Evolutionary conservation across 148 eudicot genomes (phyloP).

Genomic region (Cornus suecica): DNA sequence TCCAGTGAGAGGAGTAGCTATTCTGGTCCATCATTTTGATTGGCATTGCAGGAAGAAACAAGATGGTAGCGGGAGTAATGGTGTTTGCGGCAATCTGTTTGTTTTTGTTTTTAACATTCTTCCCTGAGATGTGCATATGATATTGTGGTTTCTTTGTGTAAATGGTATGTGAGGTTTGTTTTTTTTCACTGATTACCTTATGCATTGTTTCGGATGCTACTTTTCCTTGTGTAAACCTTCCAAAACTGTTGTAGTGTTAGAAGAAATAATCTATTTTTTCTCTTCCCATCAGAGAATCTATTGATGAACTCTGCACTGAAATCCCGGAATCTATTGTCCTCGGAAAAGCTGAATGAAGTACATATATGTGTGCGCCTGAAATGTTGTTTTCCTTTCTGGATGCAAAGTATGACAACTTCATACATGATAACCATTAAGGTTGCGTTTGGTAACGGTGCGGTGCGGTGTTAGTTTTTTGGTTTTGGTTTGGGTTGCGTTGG

Average conservation of each 20-base stretch:
- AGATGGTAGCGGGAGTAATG: neutral
- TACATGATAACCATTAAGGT: too few relatives aligned
- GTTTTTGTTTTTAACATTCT: constrained; percentile 6
- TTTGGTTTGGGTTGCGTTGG: too few relatives aligned
- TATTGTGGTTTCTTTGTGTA: constrained; percentile 14
- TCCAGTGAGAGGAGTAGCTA: constrained; percentile 1
- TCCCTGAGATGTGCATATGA: constrained; percentile 30
- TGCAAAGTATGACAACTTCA: too few relatives aligned
- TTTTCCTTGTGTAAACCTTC: constrained; percentile 11
- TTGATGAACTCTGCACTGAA: constrained; percentile 3
- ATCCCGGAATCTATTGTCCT: neutral
- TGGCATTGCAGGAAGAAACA: constrained; percentile 1
- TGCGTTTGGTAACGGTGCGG: too few relatives aligned
- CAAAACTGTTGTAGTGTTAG: constrained; percentile 1
- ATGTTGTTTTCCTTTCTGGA: too few relatives aligned
- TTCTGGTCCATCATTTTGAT: neutral
- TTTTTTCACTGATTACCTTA: constrained; percentile 1
- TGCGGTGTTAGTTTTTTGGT: too few relatives aligned
- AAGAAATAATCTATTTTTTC: neutral
- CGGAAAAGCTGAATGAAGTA: too few relatives aligned
- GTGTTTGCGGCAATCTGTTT: neutral
- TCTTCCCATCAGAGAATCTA: too few relatives aligned
- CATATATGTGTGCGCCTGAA: too few relatives aligned
- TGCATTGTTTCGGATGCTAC: neutral
- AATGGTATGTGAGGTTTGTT: constrained; percentile 14